Percentiles rank a stretch among this genome's conserved stretches.
Conservation (phyloP, 2,329 filamentous ascomycete genomes). For the Cadophora malorum region DNA sequence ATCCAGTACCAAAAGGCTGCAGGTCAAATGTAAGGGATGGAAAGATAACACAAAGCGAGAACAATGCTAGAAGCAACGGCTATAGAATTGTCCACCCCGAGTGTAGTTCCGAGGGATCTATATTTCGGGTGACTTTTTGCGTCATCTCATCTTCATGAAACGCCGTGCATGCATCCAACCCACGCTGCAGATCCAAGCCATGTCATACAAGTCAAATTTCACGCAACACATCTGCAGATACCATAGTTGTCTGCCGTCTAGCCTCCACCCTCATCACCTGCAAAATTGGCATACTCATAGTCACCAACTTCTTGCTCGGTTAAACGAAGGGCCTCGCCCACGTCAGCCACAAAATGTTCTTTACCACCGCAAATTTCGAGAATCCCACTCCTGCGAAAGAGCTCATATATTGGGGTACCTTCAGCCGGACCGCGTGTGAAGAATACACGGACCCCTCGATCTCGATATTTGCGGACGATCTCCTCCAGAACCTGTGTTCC, state of each 20-base stretch:
- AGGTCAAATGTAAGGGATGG: neutral
- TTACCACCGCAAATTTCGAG: slow-evolving; percentile 81
- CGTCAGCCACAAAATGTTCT: slow-evolving; percentile 79
- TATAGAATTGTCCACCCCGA: neutral
- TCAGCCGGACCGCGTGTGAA: slow-evolving; percentile 64
- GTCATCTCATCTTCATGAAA: slow-evolving; percentile 13
- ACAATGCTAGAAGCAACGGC: neutral
- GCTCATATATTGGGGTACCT: slow-evolving; percentile 56
- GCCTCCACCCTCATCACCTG: slow-evolving; percentile 37
- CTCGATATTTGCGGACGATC: slow-evolving; percentile 83
- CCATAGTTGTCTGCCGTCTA: slow-evolving; percentile 13
- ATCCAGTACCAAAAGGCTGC: no score
- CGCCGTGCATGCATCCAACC: slow-evolving; percentile 25
- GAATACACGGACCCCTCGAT: slow-evolving; percentile 77
- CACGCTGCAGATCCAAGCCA: slow-evolving; percentile 20
- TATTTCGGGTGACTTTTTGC: slow-evolving; percentile 4
- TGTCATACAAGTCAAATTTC: neutral
- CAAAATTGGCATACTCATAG: slow-evolving; percentile 34
- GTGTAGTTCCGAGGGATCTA: neutral
- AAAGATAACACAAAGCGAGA: neutral
- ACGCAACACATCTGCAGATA: neutral
- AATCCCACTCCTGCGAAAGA: slow-evolving; percentile 83
- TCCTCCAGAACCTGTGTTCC: slow-evolving; percentile 90
- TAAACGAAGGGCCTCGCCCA: slow-evolving; percentile 82
- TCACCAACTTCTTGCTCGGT: slow-evolving; percentile 68